phyloP scores from a whole-genome alignment of 2,329 filamentous ascomycete species.

The Neurospora crassa region DNA sequence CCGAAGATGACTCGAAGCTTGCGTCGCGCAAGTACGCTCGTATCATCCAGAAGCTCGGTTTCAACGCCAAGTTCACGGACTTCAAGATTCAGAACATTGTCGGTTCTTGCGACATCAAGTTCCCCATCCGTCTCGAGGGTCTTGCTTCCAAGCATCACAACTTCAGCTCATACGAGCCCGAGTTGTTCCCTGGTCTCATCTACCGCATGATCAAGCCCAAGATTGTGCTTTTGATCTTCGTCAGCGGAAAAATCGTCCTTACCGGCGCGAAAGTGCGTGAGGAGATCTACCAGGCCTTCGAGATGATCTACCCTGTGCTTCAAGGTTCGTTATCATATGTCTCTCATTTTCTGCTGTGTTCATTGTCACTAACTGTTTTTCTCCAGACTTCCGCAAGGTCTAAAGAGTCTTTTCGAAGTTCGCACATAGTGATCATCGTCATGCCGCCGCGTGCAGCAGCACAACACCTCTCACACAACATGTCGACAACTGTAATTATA shows the following conservation, averaged over 20 bases:
- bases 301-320: conserved; percentile 94
- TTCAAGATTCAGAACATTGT: conserved; percentile 99
- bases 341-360: not conserved
- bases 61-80: conserved; percentile 98
- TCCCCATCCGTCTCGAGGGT: conserved; percentile 93
- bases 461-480: not conserved
- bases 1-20: conserved; percentile 94
- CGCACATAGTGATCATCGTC: conserved; percentile 10
- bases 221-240: conserved; percentile 96
- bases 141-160: conserved; percentile 96
- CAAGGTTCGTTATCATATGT: conserved; percentile 51
- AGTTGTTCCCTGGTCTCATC: conserved; percentile 97
- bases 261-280: conserved; percentile 97
- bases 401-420: conserved; percentile 5
- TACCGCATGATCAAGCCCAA: conserved; percentile 99
- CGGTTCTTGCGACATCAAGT: conserved; percentile 98
- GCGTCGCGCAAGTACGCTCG: conserved; percentile 95
- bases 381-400: conserved; percentile 20
- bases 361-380: conserved; percentile 4
- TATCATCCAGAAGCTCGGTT: conserved; percentile 98
- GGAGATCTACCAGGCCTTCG: conserved; percentile 94
- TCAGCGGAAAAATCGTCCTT: conserved; percentile 95
- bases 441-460: not conserved
- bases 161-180: conserved; percentile 98
- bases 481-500: conserved; percentile 16